These are phyloP conservation scores for Bauhinia variegata DNA, from an alignment of 306 rosid species.

Conservation along the genomic window DNA sequence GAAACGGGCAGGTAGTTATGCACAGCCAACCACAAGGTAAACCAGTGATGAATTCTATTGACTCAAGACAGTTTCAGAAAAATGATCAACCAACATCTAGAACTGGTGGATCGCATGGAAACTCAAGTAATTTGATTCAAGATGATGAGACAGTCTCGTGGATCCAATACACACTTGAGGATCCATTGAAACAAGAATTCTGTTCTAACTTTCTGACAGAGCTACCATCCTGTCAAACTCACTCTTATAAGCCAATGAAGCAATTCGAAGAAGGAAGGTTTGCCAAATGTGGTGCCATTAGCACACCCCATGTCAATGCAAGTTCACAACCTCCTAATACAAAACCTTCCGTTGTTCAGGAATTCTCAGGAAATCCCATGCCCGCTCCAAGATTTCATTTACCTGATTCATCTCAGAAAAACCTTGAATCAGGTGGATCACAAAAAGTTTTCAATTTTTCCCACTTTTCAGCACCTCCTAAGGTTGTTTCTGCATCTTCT, in stretches of 20 bases:
- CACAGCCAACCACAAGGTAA: conserved; percentile 64
- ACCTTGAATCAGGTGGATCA: conserved; percentile 35
- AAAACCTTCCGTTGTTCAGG: conserved; percentile 45
- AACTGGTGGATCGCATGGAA: conserved; percentile 47
- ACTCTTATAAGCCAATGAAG: conserved; percentile 50
- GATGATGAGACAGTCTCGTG: conserved; percentile 66
- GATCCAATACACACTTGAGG: conserved; percentile 68
- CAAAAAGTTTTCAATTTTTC: conserved; percentile 50
- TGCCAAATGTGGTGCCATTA: conserved; percentile 45
- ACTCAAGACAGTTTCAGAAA: conserved; percentile 55
- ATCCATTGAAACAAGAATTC: conserved; percentile 64
- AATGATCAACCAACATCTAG: conserved; percentile 48
- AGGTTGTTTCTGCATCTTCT: conserved; percentile 44
- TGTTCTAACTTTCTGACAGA: conserved; percentile 61
- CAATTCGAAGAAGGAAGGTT: conserved; percentile 50
- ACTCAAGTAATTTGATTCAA: conserved; percentile 54
- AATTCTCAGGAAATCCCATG: conserved; percentile 52
- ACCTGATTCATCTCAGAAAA: conserved; percentile 45
- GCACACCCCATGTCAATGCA: conserved; percentile 31
- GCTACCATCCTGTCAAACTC: conserved; percentile 53
- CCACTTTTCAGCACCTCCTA: conserved; percentile 39
- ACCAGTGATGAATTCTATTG: conserved; percentile 37
- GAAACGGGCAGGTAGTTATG: conserved; percentile 83
- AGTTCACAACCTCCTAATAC: conserved; percentile 37
- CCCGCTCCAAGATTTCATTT: conserved; percentile 62